phyloP scores from a whole-genome alignment of 2,329 filamentous ascomycete genomes.

The Xylariales sp. region DNA sequence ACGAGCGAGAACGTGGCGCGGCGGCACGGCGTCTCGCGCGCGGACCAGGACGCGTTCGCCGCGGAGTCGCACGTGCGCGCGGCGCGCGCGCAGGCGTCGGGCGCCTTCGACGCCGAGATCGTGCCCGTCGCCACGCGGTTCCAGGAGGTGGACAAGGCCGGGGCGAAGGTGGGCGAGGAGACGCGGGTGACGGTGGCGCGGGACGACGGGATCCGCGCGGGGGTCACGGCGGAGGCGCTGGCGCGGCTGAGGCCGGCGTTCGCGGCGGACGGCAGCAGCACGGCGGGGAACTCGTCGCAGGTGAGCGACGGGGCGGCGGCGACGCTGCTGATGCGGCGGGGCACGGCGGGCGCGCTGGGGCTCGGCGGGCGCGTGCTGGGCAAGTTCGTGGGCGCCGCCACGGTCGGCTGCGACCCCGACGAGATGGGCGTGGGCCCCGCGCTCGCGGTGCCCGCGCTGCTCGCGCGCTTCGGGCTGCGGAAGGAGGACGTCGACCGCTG shows the following conservation, averaged over 20 bases:
- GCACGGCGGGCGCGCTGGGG: constrained; percentile 79
- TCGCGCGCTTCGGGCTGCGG: constrained; percentile 74
- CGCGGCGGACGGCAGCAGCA: constrained; percentile 77
- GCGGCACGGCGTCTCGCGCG: constrained; percentile 73
- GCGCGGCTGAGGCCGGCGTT: constrained; percentile 88
- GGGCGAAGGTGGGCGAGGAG: constrained; percentile 63
- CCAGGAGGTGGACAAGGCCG: constrained; percentile 72
- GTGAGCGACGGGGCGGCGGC: constrained; percentile 91
- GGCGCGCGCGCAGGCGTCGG: constrained; percentile 73
- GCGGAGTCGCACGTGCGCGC: constrained; percentile 80
- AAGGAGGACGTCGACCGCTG: constrained; percentile 81
- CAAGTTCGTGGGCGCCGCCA: constrained; percentile 81
- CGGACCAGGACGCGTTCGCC: constrained; percentile 86
- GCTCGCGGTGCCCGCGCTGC: constrained; percentile 83
- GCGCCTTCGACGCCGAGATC: constrained; percentile 82
- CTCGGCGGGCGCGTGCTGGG: constrained; percentile 77
- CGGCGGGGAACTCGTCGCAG: constrained; percentile 87
- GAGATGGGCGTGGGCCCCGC: constrained; percentile 96
- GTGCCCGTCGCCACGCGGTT: constrained; percentile 80
- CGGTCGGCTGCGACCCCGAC: constrained; percentile 83
- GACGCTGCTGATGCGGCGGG: constrained; percentile 84
- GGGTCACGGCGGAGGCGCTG: constrained; percentile 75
- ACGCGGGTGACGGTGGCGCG: constrained; percentile 74
- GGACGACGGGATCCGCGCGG: constrained; percentile 85
- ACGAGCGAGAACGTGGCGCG: constrained; percentile 89